Evolutionary conservation across 805 yeast genomes (phyloP).

Genomic region (Pichia membranifaciens): DNA sequence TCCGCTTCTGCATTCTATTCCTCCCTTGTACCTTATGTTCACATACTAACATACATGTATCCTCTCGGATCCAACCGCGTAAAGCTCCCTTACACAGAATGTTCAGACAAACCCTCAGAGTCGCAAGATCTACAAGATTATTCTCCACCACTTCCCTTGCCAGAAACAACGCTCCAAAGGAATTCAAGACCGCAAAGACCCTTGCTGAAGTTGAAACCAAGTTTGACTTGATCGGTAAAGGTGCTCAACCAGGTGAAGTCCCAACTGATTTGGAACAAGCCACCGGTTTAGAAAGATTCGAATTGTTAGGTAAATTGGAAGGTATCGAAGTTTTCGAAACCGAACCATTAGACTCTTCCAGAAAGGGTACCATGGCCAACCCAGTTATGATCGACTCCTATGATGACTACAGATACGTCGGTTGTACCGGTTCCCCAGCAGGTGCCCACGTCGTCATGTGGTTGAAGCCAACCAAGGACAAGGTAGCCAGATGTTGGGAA

Average conservation of each 20-base stretch:
- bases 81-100: slow-evolving; percentile 13
- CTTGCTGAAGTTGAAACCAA: slow-evolving; percentile 77
- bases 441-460: slow-evolving; percentile 88
- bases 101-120: slow-evolving; percentile 35
- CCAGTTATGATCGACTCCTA: slow-evolving; percentile 88
- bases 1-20: no score
- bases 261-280: slow-evolving; percentile 96
- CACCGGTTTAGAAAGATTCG: slow-evolving; percentile 97
- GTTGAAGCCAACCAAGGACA: slow-evolving; percentile 79
- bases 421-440: slow-evolving; percentile 95
- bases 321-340: slow-evolving; percentile 93
- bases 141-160: slow-evolving; percentile 29
- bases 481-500: slow-evolving; percentile 96
- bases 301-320: slow-evolving; percentile 86
- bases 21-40: neutral
- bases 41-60: neutral
- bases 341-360: slow-evolving; percentile 80
- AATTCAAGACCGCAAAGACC: slow-evolving; percentile 55
- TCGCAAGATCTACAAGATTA: slow-evolving; percentile 31
- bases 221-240: slow-evolving; percentile 78
- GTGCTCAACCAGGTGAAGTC: slow-evolving; percentile 76
- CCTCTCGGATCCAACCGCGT: neutral
- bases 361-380: slow-evolving; percentile 84
- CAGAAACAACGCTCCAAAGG: slow-evolving; percentile 30
- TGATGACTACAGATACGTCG: slow-evolving; percentile 90